Evolutionary conservation across 1,284 basidiomycete genomes (phyloP).

Genomic region (Ustilago xerochloae): DNA sequence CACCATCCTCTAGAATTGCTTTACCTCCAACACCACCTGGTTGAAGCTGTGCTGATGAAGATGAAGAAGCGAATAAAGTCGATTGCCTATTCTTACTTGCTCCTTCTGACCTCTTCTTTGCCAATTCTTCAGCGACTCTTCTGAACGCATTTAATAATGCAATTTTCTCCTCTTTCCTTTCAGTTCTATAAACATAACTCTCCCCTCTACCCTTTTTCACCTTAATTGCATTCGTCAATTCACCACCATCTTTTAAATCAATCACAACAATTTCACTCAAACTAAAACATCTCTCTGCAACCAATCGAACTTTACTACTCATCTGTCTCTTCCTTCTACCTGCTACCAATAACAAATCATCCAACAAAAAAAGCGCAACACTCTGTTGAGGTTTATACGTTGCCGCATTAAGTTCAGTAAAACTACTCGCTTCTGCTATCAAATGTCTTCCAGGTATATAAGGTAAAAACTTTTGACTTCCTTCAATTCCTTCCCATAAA

Average conservation of each 20-base stretch:
- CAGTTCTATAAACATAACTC: constrained; percentile 89
- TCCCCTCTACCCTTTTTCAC: constrained; percentile 92
- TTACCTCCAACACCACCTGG: neutral
- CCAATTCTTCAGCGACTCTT: constrained; percentile 89
- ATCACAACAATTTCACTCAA: constrained; percentile 91
- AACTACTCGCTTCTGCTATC: constrained; percentile 84
- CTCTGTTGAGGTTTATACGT: constrained; percentile 92
- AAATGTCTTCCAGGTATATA: constrained; percentile 89
- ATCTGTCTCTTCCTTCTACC: constrained; percentile 71
- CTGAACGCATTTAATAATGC: constrained; percentile 84
- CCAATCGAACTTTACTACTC: constrained; percentile 74
- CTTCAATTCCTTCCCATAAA: constrained; percentile 89
- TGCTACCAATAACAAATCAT: constrained; percentile 90
- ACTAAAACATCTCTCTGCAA: constrained; percentile 92
- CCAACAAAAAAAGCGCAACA: constrained; percentile 88
- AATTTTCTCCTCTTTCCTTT: constrained; percentile 85
- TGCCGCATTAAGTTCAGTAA: constrained; percentile 88
- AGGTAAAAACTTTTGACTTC: constrained; percentile 94
- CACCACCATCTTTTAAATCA: constrained; percentile 93
- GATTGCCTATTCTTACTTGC: constrained; percentile 43
- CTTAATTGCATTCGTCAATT: constrained; percentile 94
- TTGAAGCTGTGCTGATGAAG: too few species aligned
- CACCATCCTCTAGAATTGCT: neutral
- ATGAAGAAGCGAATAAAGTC: too few species aligned
- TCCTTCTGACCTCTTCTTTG: constrained; percentile 75